Base-by-base conservation (phyloP, 1,139 yeast genomes). In the Tardiomyces blankii region DNA sequence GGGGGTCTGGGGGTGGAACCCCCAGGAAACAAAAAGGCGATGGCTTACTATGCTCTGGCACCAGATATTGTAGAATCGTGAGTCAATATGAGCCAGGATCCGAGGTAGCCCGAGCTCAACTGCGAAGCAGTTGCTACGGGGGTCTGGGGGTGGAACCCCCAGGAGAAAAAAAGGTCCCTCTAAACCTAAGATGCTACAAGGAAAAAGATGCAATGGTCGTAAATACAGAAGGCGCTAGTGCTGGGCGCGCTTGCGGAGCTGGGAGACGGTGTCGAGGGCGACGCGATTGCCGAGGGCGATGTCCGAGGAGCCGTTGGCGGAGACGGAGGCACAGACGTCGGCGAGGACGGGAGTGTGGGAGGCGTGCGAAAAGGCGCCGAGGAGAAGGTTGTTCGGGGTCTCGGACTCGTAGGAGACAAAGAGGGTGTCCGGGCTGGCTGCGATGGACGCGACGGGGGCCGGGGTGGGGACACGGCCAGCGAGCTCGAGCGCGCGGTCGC, bases 191-290 rank as follows among this genome's bases (percentile, higher is more conserved):
- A n/a, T n/a, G n/a, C n/a, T n/a, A n/a, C n/a, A n/a, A n/a, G n/a
- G 12, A 8, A 12, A 12, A 27, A 27, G 30, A 16, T 35, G 39
- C n/a, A 9, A 9, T 18, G n/a, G 39, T 14, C 19, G n/a, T 16
- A 18, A 16, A 8, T 9, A 16, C 19, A n/a, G 4, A 9, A 3
- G 6, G 12, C 18, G 21, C 42, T 58, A 75, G 57, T 83, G 87
- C 60, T 86, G 95, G 52, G 93, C 83, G 63, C 94, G 80, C 66
- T 87, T 87, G 59, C 95, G 80, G 55, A 87, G 70, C 41, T 78
- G 73, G 49, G 75, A 73, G 38, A 78, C 71, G 45, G 73, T 72
- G 62, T 82, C 83, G 55, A 86, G 71, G 14, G 91, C 85, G 52
- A 77, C 78, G 45, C 77, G 64, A 14, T 79, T 80, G 47, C 62